A percentile compares a stretch with the other conserved stretches of the same genome.
These are phyloP conservation scores for Spergularia azorica DNA, from an alignment of 179 eudicot species.

Conservation along the genomic window DNA sequence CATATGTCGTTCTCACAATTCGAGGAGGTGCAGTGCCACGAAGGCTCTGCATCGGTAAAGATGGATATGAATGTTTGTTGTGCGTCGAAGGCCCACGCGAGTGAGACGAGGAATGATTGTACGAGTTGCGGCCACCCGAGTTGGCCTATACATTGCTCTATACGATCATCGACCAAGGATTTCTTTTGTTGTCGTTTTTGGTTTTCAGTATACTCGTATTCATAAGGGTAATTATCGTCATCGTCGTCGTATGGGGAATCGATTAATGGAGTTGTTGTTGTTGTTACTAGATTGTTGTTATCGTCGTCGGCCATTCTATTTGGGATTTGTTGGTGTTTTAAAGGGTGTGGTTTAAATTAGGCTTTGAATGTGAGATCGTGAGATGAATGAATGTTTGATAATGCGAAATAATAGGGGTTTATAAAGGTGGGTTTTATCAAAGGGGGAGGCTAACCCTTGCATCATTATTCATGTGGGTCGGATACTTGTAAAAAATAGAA, in stretches of 20 bases:
- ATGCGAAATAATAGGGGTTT: neutral
- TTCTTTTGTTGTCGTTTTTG: neutral
- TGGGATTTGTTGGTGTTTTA: neutral
- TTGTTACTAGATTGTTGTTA: too few relatives aligned
- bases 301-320: neutral
- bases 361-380: neutral
- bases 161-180: constrained; percentile 42
- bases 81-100: constrained; percentile 73
- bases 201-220: constrained; percentile 1
- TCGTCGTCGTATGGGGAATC: neutral
- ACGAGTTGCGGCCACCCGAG: constrained; percentile 59
- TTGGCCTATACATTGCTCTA: constrained; percentile 55
- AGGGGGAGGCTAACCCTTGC: too few relatives aligned
- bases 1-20: constrained; percentile 37
- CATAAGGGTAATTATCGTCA: constrained; percentile 14
- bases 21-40: constrained; percentile 48
- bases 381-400: neutral
- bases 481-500: too few relatives aligned
- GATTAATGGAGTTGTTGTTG: neutral
- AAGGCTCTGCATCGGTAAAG: constrained; percentile 64
- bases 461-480: too few relatives aligned
- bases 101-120: constrained; percentile 52
- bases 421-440: neutral
- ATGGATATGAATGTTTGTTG: constrained; percentile 74
- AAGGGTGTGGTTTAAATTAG: neutral